Percentiles rank a stretch among this genome's conserved stretches.
These are phyloP conservation scores for Sechiopsis laciniata DNA, from an alignment of 306 rosid genomes.

Conservation along the genomic window DNA sequence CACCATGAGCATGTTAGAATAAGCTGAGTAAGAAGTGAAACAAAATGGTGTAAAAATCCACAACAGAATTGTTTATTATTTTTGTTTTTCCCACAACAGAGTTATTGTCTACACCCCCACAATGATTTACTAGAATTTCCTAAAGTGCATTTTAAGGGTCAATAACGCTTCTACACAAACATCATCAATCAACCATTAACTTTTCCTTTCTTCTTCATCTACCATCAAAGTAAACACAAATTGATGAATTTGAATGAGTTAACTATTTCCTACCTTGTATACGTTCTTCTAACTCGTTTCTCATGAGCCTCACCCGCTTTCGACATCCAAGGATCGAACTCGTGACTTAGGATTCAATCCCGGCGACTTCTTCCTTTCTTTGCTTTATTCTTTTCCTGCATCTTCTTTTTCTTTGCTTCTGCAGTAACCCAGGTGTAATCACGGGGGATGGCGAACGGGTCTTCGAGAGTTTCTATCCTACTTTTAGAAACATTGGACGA, in stretches of 20 bases:
- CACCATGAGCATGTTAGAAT: not conserved
- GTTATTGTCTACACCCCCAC: constrained; percentile 31
- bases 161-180: too few relatives aligned
- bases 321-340: not conserved
- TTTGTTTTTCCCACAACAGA: not conserved
- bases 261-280: constrained; percentile 13
- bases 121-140: constrained; percentile 27
- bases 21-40: not conserved
- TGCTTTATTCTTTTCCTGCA: constrained; percentile 87
- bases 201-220: constrained; percentile 11
- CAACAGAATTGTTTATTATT: not conserved
- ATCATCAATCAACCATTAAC: not conserved
- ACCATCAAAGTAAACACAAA: constrained; percentile 10
- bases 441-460: constrained; percentile 74
- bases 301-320: not conserved
- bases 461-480: constrained; percentile 74
- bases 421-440: constrained; percentile 86
- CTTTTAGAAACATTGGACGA: constrained; percentile 53
- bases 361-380: constrained; percentile 73
- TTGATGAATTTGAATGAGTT: constrained; percentile 15
- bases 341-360: constrained; percentile 26
- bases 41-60: constrained; percentile 16
- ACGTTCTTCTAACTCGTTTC: constrained; percentile 13
- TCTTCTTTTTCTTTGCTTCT: constrained; percentile 73
- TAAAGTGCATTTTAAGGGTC: constrained; percentile 12